Evolutionary conservation across 495 filamentous ascomycete genomes (phyloP).

Genomic region (Penicillium argentinense): DNA sequence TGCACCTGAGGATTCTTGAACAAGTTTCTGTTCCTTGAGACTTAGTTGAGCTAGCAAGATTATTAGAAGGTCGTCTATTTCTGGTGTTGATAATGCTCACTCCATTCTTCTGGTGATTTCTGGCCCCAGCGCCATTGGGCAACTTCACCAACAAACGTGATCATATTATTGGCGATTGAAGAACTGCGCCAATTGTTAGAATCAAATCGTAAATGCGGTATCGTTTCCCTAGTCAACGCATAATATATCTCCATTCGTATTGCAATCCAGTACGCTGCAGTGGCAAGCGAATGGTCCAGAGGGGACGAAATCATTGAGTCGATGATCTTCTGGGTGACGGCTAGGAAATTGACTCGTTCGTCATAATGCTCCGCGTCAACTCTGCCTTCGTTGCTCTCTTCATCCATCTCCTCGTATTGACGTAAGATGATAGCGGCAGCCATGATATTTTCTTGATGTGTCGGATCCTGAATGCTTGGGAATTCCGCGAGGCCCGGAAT

Average conservation of each 20-base stretch:
- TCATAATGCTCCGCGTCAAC: background rate
- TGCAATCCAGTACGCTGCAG: conserved; percentile 28
- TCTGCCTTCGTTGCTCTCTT: conserved; percentile 19
- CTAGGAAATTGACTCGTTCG: conserved; percentile 21
- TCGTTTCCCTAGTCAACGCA: conserved; percentile 20
- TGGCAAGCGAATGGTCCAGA: conserved; percentile 18
- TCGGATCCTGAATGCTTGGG: conserved; percentile 14
- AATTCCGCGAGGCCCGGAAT: conserved; percentile 26
- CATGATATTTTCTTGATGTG: conserved; percentile 29
- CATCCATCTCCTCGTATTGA: conserved; percentile 33
- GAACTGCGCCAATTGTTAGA: conserved; percentile 7
- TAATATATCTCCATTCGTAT: conserved; percentile 29
- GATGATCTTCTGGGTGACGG: conserved; percentile 25
- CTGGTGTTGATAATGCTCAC: conserved; percentile 3
- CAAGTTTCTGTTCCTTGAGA: conserved; percentile 12
- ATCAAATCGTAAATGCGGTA: conserved; percentile 15
- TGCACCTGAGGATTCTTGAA: conserved; percentile 7
- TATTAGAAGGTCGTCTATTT: background rate
- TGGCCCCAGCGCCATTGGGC: conserved; percentile 26
- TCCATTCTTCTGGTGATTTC: conserved; percentile 16
- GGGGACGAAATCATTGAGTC: conserved; percentile 24
- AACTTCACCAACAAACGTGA: conserved; percentile 25
- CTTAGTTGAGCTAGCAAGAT: conserved; percentile 18
- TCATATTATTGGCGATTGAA: conserved; percentile 22
- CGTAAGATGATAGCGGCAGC: conserved; percentile 28